A percentile compares a stretch with the other conserved stretches of the same genome.
Conservation (phyloP, 305 asterid species). For the Plantago lanceolata region DNA sequence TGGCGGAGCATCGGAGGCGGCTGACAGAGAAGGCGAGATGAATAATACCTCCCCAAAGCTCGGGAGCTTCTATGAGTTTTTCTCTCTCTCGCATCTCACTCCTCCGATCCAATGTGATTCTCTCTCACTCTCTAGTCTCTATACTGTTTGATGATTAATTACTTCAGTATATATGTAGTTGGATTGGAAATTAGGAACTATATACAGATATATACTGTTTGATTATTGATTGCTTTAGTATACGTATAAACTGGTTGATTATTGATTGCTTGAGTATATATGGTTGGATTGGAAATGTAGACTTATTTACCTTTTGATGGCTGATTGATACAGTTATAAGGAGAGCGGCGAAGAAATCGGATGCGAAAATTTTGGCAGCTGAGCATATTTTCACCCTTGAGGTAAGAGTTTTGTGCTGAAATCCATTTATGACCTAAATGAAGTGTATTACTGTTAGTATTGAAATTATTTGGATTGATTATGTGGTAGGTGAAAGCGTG, state of each 20-base stretch:
- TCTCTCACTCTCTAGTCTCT: slow-evolving; percentile 10
- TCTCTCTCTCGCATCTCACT: slow-evolving; percentile 89
- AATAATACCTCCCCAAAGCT: slow-evolving; percentile 74
- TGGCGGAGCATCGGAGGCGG: slow-evolving; percentile 39
- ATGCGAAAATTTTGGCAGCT: slow-evolving; percentile 36
- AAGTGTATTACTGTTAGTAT: background rate
- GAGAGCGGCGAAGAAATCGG: slow-evolving; percentile 45
- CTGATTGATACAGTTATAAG: slow-evolving; percentile 53
- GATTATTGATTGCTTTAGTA: slow-evolving; percentile 35
- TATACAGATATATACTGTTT: slow-evolving; percentile 4
- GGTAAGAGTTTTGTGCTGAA: slow-evolving; percentile 36
- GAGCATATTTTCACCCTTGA: slow-evolving; percentile 80
- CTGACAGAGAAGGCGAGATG: slow-evolving; percentile 81
- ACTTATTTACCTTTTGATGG: slow-evolving; percentile 15
- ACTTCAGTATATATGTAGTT: background rate
- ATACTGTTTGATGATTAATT: slow-evolving; percentile 15
- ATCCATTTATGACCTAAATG: background rate
- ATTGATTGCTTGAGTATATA: slow-evolving; percentile 25
- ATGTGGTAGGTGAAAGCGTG: slow-evolving; percentile 72
- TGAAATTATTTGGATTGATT: slow-evolving; percentile 23
- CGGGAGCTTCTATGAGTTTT: slow-evolving; percentile 94
- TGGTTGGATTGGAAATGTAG: slow-evolving; percentile 4
- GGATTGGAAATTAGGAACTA: slow-evolving; percentile 12
- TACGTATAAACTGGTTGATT: slow-evolving; percentile 3
- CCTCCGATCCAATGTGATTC: slow-evolving; percentile 84